Conservation (phyloP, 768 basidiomycete genomes). For the Pisolithus marmoratus region DNA sequence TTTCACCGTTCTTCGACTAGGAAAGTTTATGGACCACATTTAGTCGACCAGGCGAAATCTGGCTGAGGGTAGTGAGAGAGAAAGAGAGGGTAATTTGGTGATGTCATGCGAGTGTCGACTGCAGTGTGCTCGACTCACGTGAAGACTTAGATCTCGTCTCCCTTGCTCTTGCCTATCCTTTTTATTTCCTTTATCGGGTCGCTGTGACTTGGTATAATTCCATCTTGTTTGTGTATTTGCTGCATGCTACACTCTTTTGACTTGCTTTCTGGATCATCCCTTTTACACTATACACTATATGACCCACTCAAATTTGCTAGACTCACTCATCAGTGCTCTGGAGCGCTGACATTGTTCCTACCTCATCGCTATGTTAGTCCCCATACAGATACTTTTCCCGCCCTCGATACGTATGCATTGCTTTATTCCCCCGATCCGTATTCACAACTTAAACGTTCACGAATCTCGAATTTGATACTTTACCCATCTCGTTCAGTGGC, state of each 20-base stretch:
- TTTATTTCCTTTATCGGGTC: not conserved
- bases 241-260: not conserved
- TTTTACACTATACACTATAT: not conserved
- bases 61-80: constrained; percentile 59
- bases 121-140: not conserved
- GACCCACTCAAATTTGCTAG: not conserved
- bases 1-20: not conserved
- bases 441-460: not conserved
- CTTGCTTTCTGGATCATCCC: not conserved
- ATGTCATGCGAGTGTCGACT: not conserved
- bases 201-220: not conserved
- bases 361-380: no score
- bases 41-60: constrained; percentile 72
- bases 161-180: not conserved
- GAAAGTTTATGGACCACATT: constrained; percentile 4
- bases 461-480: not conserved
- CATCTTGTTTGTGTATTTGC: not conserved
- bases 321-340: not conserved
- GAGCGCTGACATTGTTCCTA: not conserved
- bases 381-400: no score
- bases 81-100: constrained; percentile 47
- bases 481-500: not conserved
- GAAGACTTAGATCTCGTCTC: constrained; percentile 5
- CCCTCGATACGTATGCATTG: no score
- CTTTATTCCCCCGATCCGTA: no score